Conservation (phyloP, 1,284 basidiomycete genomes). For the Moesziomyces sp. region DNA sequence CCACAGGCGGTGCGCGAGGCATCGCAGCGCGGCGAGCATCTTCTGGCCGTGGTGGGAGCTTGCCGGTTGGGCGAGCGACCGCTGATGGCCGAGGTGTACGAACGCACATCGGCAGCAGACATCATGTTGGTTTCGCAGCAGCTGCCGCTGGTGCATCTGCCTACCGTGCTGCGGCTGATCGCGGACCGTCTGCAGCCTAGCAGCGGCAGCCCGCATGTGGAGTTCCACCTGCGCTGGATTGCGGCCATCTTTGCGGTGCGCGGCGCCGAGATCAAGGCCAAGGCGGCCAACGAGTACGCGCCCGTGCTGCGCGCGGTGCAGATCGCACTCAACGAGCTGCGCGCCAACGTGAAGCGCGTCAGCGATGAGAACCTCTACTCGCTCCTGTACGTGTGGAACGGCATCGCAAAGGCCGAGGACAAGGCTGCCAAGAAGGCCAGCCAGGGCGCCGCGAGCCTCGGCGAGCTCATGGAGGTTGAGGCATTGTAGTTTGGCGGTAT, state of each 20-base stretch:
- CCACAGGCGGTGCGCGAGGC: slow-evolving; percentile 73
- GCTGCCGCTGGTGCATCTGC: slow-evolving; percentile 51
- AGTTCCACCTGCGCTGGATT: slow-evolving; percentile 66
- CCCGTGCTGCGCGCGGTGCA: slow-evolving; percentile 57
- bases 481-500: slow-evolving; percentile 1
- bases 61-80: slow-evolving; percentile 60
- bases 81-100: slow-evolving; percentile 63
- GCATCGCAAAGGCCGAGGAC: slow-evolving; percentile 30
- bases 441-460: slow-evolving; percentile 22
- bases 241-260: slow-evolving; percentile 57
- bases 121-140: slow-evolving; percentile 59
- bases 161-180: slow-evolving; percentile 54
- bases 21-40: slow-evolving; percentile 51
- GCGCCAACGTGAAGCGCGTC: slow-evolving; percentile 58
- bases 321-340: slow-evolving; percentile 62
- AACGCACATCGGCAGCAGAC: slow-evolving; percentile 54
- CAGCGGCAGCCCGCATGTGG: slow-evolving; percentile 63
- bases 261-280: slow-evolving; percentile 50
- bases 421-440: neutral
- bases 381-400: slow-evolving; percentile 63
- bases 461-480: slow-evolving; percentile 45
- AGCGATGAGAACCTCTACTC: slow-evolving; percentile 61
- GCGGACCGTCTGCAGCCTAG: slow-evolving; percentile 56
- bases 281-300: slow-evolving; percentile 53
- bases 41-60: slow-evolving; percentile 62